phyloP scores from a whole-genome alignment of 2,329 filamentous ascomycete species.

The Aotearoamyces nothofagi region DNA sequence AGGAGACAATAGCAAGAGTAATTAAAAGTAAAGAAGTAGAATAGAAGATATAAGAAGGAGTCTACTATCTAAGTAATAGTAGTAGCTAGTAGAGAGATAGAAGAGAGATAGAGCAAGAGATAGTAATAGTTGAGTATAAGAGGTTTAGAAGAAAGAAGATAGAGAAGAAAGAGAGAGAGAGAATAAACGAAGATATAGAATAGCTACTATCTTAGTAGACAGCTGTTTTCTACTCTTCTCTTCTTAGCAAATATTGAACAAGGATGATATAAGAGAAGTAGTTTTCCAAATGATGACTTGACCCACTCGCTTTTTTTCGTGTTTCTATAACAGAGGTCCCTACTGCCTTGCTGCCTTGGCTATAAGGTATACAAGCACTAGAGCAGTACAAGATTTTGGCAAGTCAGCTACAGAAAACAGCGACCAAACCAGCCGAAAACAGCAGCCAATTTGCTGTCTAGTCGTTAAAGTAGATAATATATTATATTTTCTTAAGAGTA shows the following conservation, averaged over 20 bases:
- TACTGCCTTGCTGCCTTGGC: slow-evolving; percentile 10
- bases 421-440: slow-evolving; percentile 1
- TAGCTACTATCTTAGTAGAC: slow-evolving; percentile 6
- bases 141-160: slow-evolving; percentile 8
- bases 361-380: slow-evolving; percentile 8
- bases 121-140: slow-evolving; percentile 7
- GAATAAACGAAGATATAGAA: slow-evolving; percentile 7
- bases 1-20: slow-evolving; percentile 1
- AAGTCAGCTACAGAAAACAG: slow-evolving; percentile 2
- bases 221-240: slow-evolving; percentile 1
- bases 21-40: slow-evolving; percentile 3
- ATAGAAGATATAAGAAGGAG: not conserved
- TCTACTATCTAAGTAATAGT: not conserved
- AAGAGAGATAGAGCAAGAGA: slow-evolving; percentile 1
- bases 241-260: not conserved
- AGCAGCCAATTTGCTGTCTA: slow-evolving; percentile 1
- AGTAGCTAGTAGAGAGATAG: not conserved
- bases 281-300: slow-evolving; percentile 1
- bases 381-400: slow-evolving; percentile 2
- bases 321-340: slow-evolving; percentile 1
- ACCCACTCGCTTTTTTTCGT: not conserved
- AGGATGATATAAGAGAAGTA: slow-evolving; percentile 1
- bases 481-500: too few species aligned
- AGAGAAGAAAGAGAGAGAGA: slow-evolving; percentile 6
- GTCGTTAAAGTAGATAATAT: not conserved